Evolutionary conservation across 1,284 basidiomycete genomes (phyloP).

Genomic region (Mycena sp.): DNA sequence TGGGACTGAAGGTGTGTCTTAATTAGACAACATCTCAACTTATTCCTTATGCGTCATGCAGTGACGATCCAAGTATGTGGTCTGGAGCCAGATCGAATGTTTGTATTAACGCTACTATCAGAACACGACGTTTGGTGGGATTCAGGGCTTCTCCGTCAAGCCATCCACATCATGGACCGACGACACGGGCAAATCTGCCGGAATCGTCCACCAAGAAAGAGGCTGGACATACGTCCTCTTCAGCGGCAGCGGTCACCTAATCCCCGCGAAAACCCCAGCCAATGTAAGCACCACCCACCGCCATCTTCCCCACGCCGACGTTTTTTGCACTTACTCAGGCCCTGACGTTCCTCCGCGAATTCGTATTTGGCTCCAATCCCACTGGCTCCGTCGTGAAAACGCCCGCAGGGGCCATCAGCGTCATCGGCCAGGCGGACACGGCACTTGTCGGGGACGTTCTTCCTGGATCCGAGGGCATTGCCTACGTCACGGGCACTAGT

Average conservation of each 20-base stretch:
- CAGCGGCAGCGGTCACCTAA: conserved; percentile 66
- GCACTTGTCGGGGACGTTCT: conserved; percentile 53
- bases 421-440: conserved; percentile 64
- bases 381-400: conserved; percentile 57
- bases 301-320: background rate
- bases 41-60: conserved; percentile 36
- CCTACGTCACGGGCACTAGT: conserved; percentile 58
- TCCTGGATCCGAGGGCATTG: conserved; percentile 61
- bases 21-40: conserved; percentile 62
- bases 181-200: conserved; percentile 66
- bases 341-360: conserved; percentile 64
- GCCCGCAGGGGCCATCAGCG: conserved; percentile 40
- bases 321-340: conserved; percentile 47
- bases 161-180: conserved; percentile 74
- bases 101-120: conserved; percentile 35
- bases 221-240: conserved; percentile 72
- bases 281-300: conserved; percentile 51
- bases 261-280: conserved; percentile 54
- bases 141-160: conserved; percentile 72
- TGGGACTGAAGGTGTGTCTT: conserved; percentile 64
- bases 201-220: conserved; percentile 77
- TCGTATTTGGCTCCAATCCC: conserved; percentile 62
- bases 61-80: conserved; percentile 67
- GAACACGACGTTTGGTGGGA: conserved; percentile 80
- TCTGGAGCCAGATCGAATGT: background rate